Conservation (phyloP, 164 flowering plant species). For the Chimonanthus praecox region DNA sequence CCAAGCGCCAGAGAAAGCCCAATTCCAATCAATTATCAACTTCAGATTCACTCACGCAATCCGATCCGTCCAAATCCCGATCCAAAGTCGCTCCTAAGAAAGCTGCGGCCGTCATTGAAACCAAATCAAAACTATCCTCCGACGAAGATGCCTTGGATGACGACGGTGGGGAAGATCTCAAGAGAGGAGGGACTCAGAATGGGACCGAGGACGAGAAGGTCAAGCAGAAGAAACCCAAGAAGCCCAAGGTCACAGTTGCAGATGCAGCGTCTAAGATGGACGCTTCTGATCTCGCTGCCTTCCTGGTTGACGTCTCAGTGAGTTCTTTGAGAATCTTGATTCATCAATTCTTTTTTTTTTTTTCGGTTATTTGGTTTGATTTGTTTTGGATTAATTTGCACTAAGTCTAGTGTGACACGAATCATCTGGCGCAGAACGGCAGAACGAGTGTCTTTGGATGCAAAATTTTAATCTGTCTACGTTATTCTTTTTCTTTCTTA, state of each 20-base stretch:
- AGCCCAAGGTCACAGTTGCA: conserved; percentile 42
- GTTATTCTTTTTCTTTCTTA: no score
- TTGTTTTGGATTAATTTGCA: no score
- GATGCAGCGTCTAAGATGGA: conserved; percentile 47
- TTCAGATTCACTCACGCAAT: conserved; percentile 3
- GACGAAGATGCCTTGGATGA: conserved; percentile 7
- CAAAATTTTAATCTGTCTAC: no score
- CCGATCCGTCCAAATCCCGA: background rate
- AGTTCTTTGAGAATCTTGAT: conserved; percentile 7
- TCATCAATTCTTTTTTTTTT: conserved; percentile 3
- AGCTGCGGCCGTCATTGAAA: conserved; percentile 6
- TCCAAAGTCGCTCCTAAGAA: background rate
- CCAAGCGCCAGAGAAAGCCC: conserved; percentile 38
- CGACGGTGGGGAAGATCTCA: conserved; percentile 17
- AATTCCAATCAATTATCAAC: background rate
- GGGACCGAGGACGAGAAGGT: conserved; percentile 26
- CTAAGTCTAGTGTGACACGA: no score
- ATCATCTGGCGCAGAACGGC: no score
- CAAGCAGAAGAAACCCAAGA: conserved; percentile 40
- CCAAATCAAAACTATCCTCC: conserved; percentile 5
- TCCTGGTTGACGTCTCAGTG: conserved; percentile 56
- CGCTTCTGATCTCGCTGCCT: conserved; percentile 31
- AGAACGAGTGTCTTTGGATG: no score
- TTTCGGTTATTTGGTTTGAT: background rate
- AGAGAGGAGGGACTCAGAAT: background rate